Conservation (phyloP, 176 grass and related monocot genomes). For the Echinochloa phyllopogon region DNA sequence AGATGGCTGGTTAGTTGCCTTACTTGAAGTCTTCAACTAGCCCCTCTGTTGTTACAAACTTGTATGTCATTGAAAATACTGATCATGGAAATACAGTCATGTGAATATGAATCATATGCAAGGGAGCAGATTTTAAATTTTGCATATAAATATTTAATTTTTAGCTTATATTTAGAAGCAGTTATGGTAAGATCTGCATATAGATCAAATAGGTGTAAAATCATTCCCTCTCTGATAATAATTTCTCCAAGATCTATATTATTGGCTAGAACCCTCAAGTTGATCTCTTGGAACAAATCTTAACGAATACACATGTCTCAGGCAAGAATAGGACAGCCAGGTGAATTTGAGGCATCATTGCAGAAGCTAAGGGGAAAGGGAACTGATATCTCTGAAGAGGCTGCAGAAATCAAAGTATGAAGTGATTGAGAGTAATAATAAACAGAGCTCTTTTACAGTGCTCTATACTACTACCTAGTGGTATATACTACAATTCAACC, state of each 20-base stretch:
- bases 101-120: background rate
- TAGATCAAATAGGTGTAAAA: background rate
- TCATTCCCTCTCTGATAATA: background rate
- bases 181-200: background rate
- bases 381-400: slow-evolving; percentile 66
- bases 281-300: background rate
- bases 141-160: background rate
- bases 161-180: background rate
- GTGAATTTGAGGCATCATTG: slow-evolving; percentile 53
- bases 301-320: slow-evolving; percentile 28
- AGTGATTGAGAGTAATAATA: slow-evolving; percentile 3
- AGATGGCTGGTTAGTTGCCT: slow-evolving; percentile 76
- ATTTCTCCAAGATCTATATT: background rate
- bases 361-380: slow-evolving; percentile 67
- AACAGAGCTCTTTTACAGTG: too few relatives aligned
- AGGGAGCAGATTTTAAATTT: background rate
- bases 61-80: background rate
- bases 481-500: background rate
- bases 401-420: slow-evolving; percentile 72
- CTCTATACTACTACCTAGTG: too few relatives aligned
- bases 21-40: background rate
- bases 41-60: background rate
- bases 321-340: slow-evolving; percentile 51
- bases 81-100: background rate
- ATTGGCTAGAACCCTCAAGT: background rate